Conservation (phyloP, 257 asterid species). For the Plectranthus barbatus region DNA sequence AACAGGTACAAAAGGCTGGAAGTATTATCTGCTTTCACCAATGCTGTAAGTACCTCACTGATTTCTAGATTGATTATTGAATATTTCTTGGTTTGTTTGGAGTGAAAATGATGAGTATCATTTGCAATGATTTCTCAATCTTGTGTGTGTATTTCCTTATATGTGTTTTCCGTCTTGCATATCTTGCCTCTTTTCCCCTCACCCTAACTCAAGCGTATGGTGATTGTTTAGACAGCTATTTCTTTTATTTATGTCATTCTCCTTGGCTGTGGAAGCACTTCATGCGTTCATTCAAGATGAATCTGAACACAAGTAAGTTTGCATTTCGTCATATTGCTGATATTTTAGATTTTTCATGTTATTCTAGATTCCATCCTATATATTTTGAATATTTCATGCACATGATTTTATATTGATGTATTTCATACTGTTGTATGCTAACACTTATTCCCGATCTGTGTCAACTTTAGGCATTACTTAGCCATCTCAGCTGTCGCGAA, state of each 20-base stretch:
- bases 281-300: constrained; percentile 96
- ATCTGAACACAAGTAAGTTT: constrained; percentile 94
- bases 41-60: constrained; percentile 65
- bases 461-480: constrained; percentile 73
- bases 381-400: too few species aligned
- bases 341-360: not conserved
- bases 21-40: constrained; percentile 86
- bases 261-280: constrained; percentile 97
- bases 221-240: constrained; percentile 95
- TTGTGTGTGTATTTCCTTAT: not conserved
- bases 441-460: constrained; percentile 7
- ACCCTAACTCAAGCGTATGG: constrained; percentile 17
- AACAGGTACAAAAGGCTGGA: constrained; percentile 74
- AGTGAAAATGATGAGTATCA: not conserved
- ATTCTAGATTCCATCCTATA: not conserved
- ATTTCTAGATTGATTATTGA: not conserved
- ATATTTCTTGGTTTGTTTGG: not conserved
- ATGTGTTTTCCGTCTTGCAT: not conserved
- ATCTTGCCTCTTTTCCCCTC: not conserved
- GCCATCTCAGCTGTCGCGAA: constrained; percentile 88
- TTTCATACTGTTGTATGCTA: not conserved
- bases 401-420: constrained; percentile 6
- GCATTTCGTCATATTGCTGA: constrained; percentile 3
- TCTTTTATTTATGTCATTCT: constrained; percentile 90
- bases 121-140: not conserved